phyloP scores from a whole-genome alignment of 805 yeast genomes.

The Lachancea mirantina region DNA sequence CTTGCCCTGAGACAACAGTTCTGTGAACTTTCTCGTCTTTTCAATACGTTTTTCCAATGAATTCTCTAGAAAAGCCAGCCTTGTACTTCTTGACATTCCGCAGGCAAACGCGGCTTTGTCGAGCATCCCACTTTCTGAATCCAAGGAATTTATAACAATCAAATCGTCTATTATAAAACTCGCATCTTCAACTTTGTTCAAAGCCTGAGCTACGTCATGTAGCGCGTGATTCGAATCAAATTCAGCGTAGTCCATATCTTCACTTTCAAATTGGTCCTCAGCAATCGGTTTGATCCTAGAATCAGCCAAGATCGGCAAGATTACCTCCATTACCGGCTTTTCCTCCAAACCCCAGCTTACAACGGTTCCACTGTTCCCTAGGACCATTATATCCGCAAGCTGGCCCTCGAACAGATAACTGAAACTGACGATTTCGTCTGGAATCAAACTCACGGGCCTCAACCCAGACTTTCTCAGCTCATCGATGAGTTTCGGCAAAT shows the following conservation, averaged over 20 bases:
- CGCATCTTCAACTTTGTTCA: constrained; percentile 18
- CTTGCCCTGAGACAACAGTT: constrained; percentile 56
- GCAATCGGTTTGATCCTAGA: constrained; percentile 39
- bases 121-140: constrained; percentile 42
- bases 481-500: constrained; percentile 41
- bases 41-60: constrained; percentile 62
- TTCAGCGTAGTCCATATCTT: constrained; percentile 78
- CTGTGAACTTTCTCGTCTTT: constrained; percentile 57
- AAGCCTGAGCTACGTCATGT: constrained; percentile 9
- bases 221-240: constrained; percentile 14
- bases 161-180: constrained; percentile 61
- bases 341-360: constrained; percentile 82
- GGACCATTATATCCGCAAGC: constrained; percentile 52
- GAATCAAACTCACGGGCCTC: constrained; percentile 41
- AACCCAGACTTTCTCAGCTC: constrained; percentile 29
- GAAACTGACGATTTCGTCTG: constrained; percentile 62
- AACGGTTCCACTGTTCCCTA: constrained; percentile 64
- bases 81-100: constrained; percentile 80
- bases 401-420: constrained; percentile 33
- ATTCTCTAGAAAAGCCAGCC: constrained; percentile 72
- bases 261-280: constrained; percentile 55
- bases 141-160: constrained; percentile 52
- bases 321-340: constrained; percentile 35
- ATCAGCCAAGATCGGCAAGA: constrained; percentile 45
- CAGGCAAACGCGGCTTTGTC: constrained; percentile 87